Conservation (phyloP, 2,329 filamentous ascomycete species). For the Cordyceps militaris region DNA sequence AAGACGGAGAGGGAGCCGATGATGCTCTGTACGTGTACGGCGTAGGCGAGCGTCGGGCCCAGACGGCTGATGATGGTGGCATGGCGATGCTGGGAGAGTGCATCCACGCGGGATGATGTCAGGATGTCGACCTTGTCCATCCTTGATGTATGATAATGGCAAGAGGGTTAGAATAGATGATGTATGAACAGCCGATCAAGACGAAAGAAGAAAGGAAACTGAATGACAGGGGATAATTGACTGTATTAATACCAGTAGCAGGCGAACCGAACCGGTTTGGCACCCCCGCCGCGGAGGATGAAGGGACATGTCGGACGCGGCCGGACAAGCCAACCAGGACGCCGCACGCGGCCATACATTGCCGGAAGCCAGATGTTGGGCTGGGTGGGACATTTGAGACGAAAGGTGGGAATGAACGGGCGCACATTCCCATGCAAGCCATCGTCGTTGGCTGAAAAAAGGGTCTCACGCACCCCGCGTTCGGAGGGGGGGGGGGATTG, state of each 20-base stretch:
- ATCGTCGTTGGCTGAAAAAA: slow-evolving; percentile 4
- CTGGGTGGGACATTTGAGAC: background rate
- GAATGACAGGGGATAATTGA: background rate
- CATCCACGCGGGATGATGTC: slow-evolving; percentile 30
- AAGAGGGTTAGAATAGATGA: background rate
- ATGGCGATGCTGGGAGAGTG: background rate
- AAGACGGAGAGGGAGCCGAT: slow-evolving; percentile 26
- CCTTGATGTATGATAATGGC: background rate
- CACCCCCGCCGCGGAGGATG: background rate
- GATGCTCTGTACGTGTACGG: slow-evolving; percentile 29
- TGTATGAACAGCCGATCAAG: background rate
- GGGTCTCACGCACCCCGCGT: background rate
- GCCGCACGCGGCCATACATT: slow-evolving; percentile 8
- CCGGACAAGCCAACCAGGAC: slow-evolving; percentile 1
- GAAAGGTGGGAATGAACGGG: background rate
- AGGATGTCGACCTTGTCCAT: slow-evolving; percentile 34
- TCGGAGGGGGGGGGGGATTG: too few relatives aligned
- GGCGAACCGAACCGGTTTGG: background rate
- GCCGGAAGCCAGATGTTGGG: background rate
- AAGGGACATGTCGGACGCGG: background rate
- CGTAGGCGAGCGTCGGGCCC: slow-evolving; percentile 27
- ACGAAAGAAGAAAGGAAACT: background rate
- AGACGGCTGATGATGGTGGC: slow-evolving; percentile 24
- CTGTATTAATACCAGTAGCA: background rate
- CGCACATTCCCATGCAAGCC: background rate